Conservation (phyloP, 1,284 basidiomycete species). For the Schizophyllum amplum region DNA sequence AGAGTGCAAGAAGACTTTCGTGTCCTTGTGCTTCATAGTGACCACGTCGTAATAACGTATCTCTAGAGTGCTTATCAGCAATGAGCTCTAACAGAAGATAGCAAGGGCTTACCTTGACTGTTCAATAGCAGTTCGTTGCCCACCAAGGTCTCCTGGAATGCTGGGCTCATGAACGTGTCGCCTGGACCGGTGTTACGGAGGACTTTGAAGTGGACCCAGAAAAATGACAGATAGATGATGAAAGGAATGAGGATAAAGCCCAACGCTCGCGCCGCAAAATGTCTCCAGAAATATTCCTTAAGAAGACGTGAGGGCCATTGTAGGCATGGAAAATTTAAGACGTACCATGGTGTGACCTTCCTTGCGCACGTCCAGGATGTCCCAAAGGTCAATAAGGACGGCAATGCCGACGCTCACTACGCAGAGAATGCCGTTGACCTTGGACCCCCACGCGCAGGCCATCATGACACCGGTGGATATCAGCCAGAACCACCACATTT, state of each 20-base stretch:
- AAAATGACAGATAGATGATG: conserved; percentile 90
- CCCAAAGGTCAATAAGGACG: conserved; percentile 93
- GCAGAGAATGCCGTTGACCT: conserved; percentile 95
- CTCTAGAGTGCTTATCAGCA: conserved; percentile 40
- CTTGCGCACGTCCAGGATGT: conserved; percentile 81
- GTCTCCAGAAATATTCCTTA: conserved; percentile 84
- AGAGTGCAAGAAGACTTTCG: conserved; percentile 91
- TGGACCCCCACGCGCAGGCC: conserved; percentile 94
- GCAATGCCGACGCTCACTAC: conserved; percentile 88
- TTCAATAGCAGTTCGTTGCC: conserved; percentile 91
- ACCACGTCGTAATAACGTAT: conserved; percentile 90
- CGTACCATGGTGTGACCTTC: conserved; percentile 73
- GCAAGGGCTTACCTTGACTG: conserved; percentile 78
- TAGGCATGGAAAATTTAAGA: conserved; percentile 5
- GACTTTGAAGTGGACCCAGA: conserved; percentile 92
- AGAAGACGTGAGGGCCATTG: conserved; percentile 5
- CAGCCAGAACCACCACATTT: conserved; percentile 95
- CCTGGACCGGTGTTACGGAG: conserved; percentile 90
- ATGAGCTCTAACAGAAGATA: conserved; percentile 2
- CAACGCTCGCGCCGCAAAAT: conserved; percentile 81
- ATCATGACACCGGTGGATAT: conserved; percentile 86
- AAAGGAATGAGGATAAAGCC: conserved; percentile 89
- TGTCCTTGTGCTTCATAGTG: conserved; percentile 86
- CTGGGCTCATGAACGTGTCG: conserved; percentile 95
- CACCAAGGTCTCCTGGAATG: conserved; percentile 92